phyloP scores from a whole-genome alignment of 257 asterid genomes.

The Fraxinus excelsior region DNA sequence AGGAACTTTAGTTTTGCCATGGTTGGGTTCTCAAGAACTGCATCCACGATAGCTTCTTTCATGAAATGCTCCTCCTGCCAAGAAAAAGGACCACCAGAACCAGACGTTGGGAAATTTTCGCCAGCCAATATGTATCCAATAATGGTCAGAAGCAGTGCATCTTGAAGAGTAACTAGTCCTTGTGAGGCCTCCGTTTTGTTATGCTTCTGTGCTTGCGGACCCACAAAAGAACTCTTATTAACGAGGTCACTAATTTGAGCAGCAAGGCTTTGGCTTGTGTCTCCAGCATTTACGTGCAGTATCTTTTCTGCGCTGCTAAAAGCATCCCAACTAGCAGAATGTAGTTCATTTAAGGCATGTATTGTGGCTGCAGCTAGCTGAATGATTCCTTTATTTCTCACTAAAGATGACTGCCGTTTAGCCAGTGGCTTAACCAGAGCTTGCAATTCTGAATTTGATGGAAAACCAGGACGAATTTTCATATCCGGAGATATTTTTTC shows the following conservation, averaged over 20 bases:
- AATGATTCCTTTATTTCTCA: constrained; percentile 79
- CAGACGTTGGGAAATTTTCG: constrained; percentile 89
- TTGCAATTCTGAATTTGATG: constrained; percentile 68
- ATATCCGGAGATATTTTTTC: constrained; percentile 60
- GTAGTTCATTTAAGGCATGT: constrained; percentile 62
- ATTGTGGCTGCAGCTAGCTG: constrained; percentile 83
- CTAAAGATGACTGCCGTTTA: constrained; percentile 57
- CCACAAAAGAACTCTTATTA: constrained; percentile 70
- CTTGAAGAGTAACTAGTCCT: constrained; percentile 74
- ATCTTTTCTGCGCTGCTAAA: constrained; percentile 92
- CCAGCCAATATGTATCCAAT: constrained; percentile 90
- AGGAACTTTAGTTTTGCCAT: constrained; percentile 67
- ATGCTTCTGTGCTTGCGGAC: constrained; percentile 45
- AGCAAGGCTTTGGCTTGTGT: constrained; percentile 94
- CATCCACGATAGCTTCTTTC: constrained; percentile 95
- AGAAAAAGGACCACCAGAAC: constrained; percentile 89
- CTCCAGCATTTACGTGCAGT: constrained; percentile 86
- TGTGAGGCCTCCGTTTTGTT: constrained; percentile 36
- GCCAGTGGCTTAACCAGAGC: constrained; percentile 68
- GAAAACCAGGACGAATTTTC: constrained; percentile 68
- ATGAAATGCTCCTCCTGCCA: constrained; percentile 99
- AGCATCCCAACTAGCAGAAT: constrained; percentile 84
- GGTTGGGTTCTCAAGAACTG: constrained; percentile 79
- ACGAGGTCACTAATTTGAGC: constrained; percentile 95
- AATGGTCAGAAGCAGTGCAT: constrained; percentile 75